Base-by-base conservation (phyloP, 1,139 yeast species). In the Magnusiomyces paraingens region DNA sequence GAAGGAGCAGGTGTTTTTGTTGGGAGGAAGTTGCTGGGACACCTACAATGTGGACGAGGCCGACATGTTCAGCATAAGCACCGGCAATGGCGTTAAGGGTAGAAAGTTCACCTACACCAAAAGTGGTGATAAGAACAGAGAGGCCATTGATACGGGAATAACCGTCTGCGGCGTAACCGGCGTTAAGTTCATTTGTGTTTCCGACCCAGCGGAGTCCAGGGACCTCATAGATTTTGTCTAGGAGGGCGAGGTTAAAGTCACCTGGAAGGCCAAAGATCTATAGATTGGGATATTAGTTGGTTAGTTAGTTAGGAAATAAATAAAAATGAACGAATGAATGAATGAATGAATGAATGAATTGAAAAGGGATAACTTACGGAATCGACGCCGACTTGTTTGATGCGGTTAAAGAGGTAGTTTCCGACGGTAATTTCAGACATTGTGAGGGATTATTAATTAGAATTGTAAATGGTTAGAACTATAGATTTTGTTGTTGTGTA, bases 81-180 rank as follows among this genome's bases (percentile, higher is more conserved):
- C 88, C 86, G 17, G 87, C 80, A 51, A 83, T 70, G 26, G 86
- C 88, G 61, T 83, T 83, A 52, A 83, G 65, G 1, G 88, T 86
- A 41, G 84, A 78, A 59, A 84, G 73, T 65, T 84, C 91, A 56
- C 91, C 91, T 21, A 84, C 91, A 53, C 89, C 89, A 66, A 73
- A 81, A 1, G 90, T 84, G 48, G 89, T 82, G 58, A 83, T 73
- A 51, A 83, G 65, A 52, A 81, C 79, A 20, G 80, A 81, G 57
- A 82, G 71, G 21, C 81, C 75, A 58, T 82, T 81, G 60, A 81
- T 77, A 58, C 89, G 75, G 26, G 86, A 77, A 66, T 83, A 83
- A 1, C 88, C 89, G 63, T 83, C 87, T 11, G 83, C 84, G 6
- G 84, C 75, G 61, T 83, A 83, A 21, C 85, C 86, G 6, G 79